Evolutionary conservation across 805 yeast species (phyloP), one percentile per base, ranked within the genome.

Genomic region (Barnettozyma pratensis): DNA sequence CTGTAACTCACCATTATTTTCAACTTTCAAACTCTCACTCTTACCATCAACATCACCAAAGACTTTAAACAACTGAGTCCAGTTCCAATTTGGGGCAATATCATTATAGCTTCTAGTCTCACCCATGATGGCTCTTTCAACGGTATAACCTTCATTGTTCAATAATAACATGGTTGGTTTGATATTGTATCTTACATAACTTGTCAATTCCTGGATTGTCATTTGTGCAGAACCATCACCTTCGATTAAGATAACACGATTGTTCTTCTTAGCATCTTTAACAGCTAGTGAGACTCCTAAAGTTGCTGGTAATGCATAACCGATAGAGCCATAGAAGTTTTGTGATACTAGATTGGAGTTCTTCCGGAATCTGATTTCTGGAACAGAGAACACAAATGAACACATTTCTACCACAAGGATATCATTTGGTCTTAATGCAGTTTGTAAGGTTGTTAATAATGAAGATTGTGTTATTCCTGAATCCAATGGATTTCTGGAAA

Each of bases 171-270:
- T 65, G 54, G 79, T 79, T 30, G 87, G 87, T 30, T 70, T 76
- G 44, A 77, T 68, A 14, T 74, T 69, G 72, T 79, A 73, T 46
- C 75, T 70, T 39, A 79, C 60, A 76, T 79, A 77, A 28, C 85
- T 76, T 5, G 84, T 75, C 46, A 82, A 67, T 59, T 81, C 87
- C 56, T 81, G 85, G 32, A 77, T 83, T 0, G 87, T 80, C 58
- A 82, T 70, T 62, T 82, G 87, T 41, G 83, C 72, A 10, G 87
- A 81, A 45, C 87, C 87, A 58, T 82, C 87, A 54, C 87, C 87
- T 39, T 81, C 77, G 55, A 81, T 78, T 37, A 82, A 65, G 25
- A 82, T 66, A 27, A 80, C 84, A 58, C 87, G 56, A 10, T 50
- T 50, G 3, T 53, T 45, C 4, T 42, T 43, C 7, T 45, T 50